Base-by-base conservation (phyloP, 1,284 basidiomycete species). In the Trametes sp. region DNA sequence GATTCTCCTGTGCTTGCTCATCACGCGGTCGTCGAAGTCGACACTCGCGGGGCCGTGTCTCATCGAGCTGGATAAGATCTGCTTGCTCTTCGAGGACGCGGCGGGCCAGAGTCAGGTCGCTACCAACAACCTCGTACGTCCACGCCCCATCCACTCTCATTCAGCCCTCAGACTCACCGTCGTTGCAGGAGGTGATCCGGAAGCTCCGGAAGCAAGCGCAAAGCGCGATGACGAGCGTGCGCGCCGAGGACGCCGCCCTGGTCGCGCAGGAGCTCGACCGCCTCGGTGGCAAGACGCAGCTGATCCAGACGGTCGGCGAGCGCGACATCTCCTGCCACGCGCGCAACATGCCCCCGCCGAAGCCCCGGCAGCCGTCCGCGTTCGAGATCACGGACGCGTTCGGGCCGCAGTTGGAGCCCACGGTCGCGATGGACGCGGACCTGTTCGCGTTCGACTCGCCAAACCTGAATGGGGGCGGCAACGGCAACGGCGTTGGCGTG, bases 1-100 rank as follows among this genome's bases (percentile, higher is more conserved):
- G 89, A 85, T 91, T 62, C 82, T 89, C 4, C 84, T 91, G 82
- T 88, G 87, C 62, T 79, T 90, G 54, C 75, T 91, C 5, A 83
- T 85, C 3, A 86, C 84, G 7, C 80, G 82, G 16, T 83, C 87
- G 2, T 86, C 89, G 0, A 78, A 72, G 14, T 87, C 85, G 2
- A 83, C 80, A 33, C 77, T 90, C 68, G 80, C 86, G 0, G 72
- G 75, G 3, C 78, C 86, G 1, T 83, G 88, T 9, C 67, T 89
- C 33, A 80, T 82, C n/a, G 86, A 89, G 67, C 75, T 91, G 19
- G 83, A 87, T 64, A 72, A 74, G 16, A 73, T 87, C 13, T 76
- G 81, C 33, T 74, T 76, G 1, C 60, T 88, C 2, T 87, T 90
- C 59, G 80, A 85, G 63, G 77, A 82, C 24, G 82, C 84, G 4